phyloP scores from a whole-genome alignment of 805 yeast genomes.

The Yamadazyma endophytica region DNA sequence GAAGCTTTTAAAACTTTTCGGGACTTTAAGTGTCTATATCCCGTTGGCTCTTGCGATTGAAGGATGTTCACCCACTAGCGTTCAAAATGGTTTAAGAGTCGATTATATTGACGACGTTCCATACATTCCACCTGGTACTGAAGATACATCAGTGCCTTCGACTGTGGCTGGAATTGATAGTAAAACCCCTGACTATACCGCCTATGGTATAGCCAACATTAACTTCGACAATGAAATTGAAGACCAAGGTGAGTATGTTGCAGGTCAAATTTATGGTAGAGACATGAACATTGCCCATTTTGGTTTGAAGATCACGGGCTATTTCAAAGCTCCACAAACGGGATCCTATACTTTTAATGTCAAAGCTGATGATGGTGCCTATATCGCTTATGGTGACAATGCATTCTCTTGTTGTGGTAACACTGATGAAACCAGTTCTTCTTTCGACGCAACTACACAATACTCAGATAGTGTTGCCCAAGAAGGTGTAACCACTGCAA shows the following conservation, averaged over 20 bases:
- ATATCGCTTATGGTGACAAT: no score
- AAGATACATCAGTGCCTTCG: no score
- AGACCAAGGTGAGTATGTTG: background rate
- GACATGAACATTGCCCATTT: conserved; percentile 1
- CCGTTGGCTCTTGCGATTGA: conserved; percentile 1
- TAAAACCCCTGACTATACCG: background rate
- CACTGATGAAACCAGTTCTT: no score
- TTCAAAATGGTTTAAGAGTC: conserved; percentile 1
- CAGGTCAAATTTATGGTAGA: conserved; percentile 23
- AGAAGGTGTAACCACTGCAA: no score
- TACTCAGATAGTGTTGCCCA: no score
- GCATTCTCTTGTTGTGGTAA: no score
- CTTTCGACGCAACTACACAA: no score
- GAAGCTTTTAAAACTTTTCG: no score
- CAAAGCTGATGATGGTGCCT: background rate
- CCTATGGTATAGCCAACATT: conserved; percentile 1
- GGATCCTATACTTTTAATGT: conserved; percentile 3
- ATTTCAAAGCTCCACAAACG: conserved; percentile 14
- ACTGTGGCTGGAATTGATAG: conserved; percentile 1
- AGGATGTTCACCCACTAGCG: conserved; percentile 1
- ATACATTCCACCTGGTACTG: no score
- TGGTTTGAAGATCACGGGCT: conserved; percentile 15
- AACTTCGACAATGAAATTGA: background rate
- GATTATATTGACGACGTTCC: no score
- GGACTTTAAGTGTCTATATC: no score